phyloP scores from a whole-genome alignment of 139 green algal genomes.

The Picochlorum sp. region DNA sequence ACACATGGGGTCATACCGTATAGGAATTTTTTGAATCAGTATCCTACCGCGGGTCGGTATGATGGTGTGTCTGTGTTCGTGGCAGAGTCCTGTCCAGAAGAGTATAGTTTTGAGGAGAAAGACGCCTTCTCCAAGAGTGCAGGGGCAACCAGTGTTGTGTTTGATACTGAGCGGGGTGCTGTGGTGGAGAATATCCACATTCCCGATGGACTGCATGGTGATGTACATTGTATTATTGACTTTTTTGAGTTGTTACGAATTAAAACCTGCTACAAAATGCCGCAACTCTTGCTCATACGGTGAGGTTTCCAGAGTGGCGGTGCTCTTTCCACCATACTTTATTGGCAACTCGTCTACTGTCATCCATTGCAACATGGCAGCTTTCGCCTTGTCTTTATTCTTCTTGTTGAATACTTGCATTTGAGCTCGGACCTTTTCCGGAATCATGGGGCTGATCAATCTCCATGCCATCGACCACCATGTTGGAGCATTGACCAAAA shows the following conservation, averaged over 20 bases:
- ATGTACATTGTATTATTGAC: not conserved
- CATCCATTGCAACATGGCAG: conserved; percentile 11
- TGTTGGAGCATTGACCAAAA: conserved; percentile 25
- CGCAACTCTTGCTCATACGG: not conserved
- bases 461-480: conserved; percentile 30
- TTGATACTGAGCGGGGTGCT: too few species aligned
- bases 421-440: conserved; percentile 14
- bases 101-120: not conserved
- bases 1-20: too few species aligned
- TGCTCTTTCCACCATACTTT: conserved; percentile 9
- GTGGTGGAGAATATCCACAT: too few species aligned
- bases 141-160: too few species aligned
- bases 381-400: not conserved
- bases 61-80: not conserved
- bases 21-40: not conserved
- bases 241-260: conserved; percentile 4
- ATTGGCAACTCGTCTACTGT: conserved; percentile 4
- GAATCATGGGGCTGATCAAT: conserved; percentile 21
- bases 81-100: not conserved
- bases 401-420: conserved; percentile 19
- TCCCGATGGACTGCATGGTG: too few species aligned
- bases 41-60: not conserved
- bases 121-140: too few species aligned
- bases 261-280: conserved; percentile 3
- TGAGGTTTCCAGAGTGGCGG: not conserved